Evolutionary conservation across 1,139 yeast species (phyloP), one percentile per base, ranked within the genome.

Genomic region (Hyphopichia burtonii): DNA sequence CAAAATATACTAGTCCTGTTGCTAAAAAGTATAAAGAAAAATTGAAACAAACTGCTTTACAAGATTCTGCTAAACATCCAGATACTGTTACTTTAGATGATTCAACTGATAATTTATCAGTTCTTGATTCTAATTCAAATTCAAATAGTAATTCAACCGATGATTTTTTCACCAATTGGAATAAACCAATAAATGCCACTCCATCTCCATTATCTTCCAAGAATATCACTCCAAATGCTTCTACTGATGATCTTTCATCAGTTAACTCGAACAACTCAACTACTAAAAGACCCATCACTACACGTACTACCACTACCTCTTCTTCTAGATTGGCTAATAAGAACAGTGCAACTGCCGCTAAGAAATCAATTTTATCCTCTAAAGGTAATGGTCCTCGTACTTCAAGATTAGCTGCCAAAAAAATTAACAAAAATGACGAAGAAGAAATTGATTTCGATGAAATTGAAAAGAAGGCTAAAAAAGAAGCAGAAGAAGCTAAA

Each of bases 91-190:
- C 85, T 10, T 62, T 84, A 43, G 83, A 76, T 41, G 87, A 82
- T 54, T 68, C 74, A 23, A 75, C 71, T 41, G 78, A 71, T 38
- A 53, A 58, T 41, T 47, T 56, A 39, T 51, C 62, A 23, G 50
- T 65, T 33, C 49, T 64, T 23, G 75, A 71, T 37, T 66, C 65
- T 14, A 56, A 60, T 14, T 56, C 74, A 12, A 67, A 70, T 34
- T 19, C 36, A 19, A 54, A 54, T 25, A 68, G 68, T 38, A 71
- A 71, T 36, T 71, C 82, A 33, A 79, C 76, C 35, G 96, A 89
- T 58, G 97, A 90, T 62, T 93, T 93, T 63, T 93, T 94, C 66
- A 78, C 95, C 43, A 85, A 81, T 61, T 90, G 96, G 95, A 89
- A 88, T 47, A 87, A 88, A 58, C 93, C 95, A 20, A 65, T 79